Evolutionary conservation across 2,329 filamentous ascomycete species (phyloP), one percentile per base, ranked within the genome.

Genomic region (Magnaporthales sp.): DNA sequence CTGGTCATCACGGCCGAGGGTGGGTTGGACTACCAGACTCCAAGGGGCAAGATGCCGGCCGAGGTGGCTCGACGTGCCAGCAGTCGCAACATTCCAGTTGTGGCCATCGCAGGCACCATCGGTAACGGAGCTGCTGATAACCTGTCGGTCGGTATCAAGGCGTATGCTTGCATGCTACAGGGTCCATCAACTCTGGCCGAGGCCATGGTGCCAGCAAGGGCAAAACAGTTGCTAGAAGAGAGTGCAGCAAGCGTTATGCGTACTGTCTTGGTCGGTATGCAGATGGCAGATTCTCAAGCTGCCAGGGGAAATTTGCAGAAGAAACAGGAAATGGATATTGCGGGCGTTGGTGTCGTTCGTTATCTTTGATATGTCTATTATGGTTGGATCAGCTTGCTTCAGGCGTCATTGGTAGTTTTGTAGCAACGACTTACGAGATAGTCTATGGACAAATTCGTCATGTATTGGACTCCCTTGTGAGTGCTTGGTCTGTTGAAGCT

Each of bases 1-100:
- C 75, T 85, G 8, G 80, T 84, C 0, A 75, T 85, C 68, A 85
- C 82, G 0, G 83, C 81, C 1, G 83, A 85, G 70, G 82, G 83
- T 0, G 80, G 81, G 10, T 77, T 85, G 19, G 83, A 85, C 68
- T 77, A 78, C 62, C 83, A 84, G 69, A 83, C 81, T 0, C 79
- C 81, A 0, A 74, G 77, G 60, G 83, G 83, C 2, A 85, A 85
- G 71, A 83, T 85, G 69, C 82, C 83, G 9, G 81, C 79, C 3
- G 82, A 84, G 70, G 78, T 85, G 29, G 83, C 81, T 10, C 74
- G 77, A 65, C 76, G 81, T 10, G 82, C 82, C 3, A 81, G 79
- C 70, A 73, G 74, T 65, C 77, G 77, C 68, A 77, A 78, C 4
- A 74, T 81, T 3, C 81, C 81, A 0, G 82, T 84, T 1, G 73